Percentiles rank a stretch among this genome's conserved stretches.
These are phyloP conservation scores for Penicillium janthinellum DNA, from an alignment of 2,329 filamentous ascomycete genomes.

Conservation along the genomic window DNA sequence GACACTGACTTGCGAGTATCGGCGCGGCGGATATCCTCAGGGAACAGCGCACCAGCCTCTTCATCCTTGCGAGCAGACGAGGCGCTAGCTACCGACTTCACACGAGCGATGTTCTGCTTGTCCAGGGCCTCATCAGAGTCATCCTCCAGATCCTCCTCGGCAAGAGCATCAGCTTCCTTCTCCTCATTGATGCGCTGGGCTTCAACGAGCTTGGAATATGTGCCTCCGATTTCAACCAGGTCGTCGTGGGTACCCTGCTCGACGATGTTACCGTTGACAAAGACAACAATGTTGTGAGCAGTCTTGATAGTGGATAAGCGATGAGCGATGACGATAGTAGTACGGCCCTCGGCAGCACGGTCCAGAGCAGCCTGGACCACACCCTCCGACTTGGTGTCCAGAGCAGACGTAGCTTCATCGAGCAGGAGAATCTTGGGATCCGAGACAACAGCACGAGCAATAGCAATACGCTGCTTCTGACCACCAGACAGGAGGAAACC, in stretches of 20 bases:
- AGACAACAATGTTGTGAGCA: slow-evolving; percentile 94
- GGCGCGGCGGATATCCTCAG: slow-evolving; percentile 44
- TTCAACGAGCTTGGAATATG: slow-evolving; percentile 83
- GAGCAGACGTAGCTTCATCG: slow-evolving; percentile 89
- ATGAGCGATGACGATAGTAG: slow-evolving; percentile 95
- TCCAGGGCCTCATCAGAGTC: slow-evolving; percentile 27
- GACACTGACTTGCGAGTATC: slow-evolving; percentile 62
- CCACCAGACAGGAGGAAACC: slow-evolving; percentile 91
- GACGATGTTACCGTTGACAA: slow-evolving; percentile 80
- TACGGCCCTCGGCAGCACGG: slow-evolving; percentile 79
- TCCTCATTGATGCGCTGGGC: slow-evolving; percentile 77
- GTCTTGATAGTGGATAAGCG: slow-evolving; percentile 91
- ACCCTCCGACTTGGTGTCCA: slow-evolving; percentile 93
- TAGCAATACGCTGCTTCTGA: slow-evolving; percentile 95
- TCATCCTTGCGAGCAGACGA: slow-evolving; percentile 31
- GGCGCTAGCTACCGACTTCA: slow-evolving; percentile 38
- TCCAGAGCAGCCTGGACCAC: slow-evolving; percentile 93
- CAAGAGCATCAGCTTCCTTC: slow-evolving; percentile 40
- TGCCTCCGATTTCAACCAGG: slow-evolving; percentile 68
- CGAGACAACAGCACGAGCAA: slow-evolving; percentile 85
- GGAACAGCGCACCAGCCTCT: slow-evolving; percentile 22
- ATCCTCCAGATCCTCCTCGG: slow-evolving; percentile 28
- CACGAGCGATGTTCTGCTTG: slow-evolving; percentile 33
- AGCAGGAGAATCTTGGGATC: slow-evolving; percentile 90
- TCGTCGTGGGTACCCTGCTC: slow-evolving; percentile 89